phyloP scores from a whole-genome alignment of 1,284 basidiomycete species.

The Tranzscheliella williamsii region DNA sequence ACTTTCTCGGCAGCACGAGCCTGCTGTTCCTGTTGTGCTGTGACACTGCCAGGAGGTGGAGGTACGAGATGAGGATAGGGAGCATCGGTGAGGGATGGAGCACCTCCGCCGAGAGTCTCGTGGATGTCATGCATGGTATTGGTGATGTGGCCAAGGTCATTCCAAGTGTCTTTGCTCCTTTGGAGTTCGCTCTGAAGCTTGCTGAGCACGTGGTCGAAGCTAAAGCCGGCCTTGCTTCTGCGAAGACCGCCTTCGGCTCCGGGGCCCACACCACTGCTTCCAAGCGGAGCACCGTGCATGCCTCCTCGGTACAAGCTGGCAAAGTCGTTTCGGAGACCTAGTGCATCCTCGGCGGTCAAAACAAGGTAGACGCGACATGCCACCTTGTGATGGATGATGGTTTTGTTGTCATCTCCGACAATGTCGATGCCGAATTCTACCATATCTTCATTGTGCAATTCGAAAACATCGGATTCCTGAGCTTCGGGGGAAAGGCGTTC shows the following conservation, averaged over 20 bases:
- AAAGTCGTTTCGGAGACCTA: slow-evolving; percentile 57
- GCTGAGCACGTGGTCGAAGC: slow-evolving; percentile 78
- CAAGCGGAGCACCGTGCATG: slow-evolving; percentile 50
- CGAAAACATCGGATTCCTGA: slow-evolving; percentile 87
- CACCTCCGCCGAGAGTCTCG: slow-evolving; percentile 81
- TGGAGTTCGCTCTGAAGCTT: slow-evolving; percentile 83
- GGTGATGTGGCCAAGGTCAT: slow-evolving; percentile 79
- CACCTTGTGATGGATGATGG: slow-evolving; percentile 97
- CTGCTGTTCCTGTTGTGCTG: slow-evolving; percentile 14
- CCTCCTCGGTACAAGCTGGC: slow-evolving; percentile 56
- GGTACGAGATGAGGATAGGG: slow-evolving; percentile 58
- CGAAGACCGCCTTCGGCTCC: slow-evolving; percentile 57
- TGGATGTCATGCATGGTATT: slow-evolving; percentile 87
- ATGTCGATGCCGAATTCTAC: slow-evolving; percentile 99
- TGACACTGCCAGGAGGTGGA: slow-evolving; percentile 10
- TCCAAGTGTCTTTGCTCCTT: slow-evolving; percentile 90
- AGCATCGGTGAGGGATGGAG: slow-evolving; percentile 56
- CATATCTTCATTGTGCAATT: slow-evolving; percentile 91
- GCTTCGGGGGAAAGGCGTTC: slow-evolving; percentile 88
- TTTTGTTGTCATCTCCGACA: slow-evolving; percentile 96
- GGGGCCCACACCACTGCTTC: slow-evolving; percentile 52
- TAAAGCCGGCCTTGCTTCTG: slow-evolving; percentile 62
- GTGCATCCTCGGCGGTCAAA: slow-evolving; percentile 79
- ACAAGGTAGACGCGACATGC: slow-evolving; percentile 90
- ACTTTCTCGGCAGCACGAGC: slow-evolving; percentile 20